phyloP scores from a whole-genome alignment of 208 protist genomes.

The Trichomonas tenax region DNA sequence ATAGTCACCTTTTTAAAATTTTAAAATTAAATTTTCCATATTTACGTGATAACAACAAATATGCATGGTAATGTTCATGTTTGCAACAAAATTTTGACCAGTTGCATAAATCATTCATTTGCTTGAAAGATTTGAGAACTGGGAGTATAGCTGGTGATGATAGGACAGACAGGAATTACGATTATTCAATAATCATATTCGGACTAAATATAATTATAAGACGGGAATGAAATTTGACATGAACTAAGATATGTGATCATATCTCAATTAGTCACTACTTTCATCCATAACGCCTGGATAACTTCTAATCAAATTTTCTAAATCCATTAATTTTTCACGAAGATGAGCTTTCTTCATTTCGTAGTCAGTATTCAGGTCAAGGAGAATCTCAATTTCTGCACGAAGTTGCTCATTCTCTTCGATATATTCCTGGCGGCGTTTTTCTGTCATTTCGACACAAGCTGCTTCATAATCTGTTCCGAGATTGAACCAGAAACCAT shows the following conservation, averaged over 20 bases:
- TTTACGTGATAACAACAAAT: no score
- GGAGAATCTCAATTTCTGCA: neutral
- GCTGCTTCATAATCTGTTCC: neutral
- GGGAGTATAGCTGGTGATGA: no score
- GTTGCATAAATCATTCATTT: no score
- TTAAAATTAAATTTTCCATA: no score
- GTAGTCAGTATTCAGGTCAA: neutral
- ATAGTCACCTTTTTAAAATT: neutral
- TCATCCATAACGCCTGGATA: neutral
- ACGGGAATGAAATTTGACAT: no score
- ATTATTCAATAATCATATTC: no score
- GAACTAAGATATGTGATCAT: no score
- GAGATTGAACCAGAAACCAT: neutral
- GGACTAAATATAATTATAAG: no score
- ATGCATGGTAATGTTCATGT: no score
- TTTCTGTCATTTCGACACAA: neutral
- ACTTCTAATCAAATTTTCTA: neutral
- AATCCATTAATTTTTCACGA: neutral
- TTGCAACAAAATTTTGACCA: no score
- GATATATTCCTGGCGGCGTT: neutral
- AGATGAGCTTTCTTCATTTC: conserved; percentile 11
- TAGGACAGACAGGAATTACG: no score
- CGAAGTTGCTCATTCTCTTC: neutral
- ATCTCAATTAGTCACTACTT: neutral
- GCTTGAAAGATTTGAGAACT: no score